Evolutionary conservation across 306 rosid species (phyloP), one percentile per base, ranked within the genome.

Genomic region (Glycine latifolia): DNA sequence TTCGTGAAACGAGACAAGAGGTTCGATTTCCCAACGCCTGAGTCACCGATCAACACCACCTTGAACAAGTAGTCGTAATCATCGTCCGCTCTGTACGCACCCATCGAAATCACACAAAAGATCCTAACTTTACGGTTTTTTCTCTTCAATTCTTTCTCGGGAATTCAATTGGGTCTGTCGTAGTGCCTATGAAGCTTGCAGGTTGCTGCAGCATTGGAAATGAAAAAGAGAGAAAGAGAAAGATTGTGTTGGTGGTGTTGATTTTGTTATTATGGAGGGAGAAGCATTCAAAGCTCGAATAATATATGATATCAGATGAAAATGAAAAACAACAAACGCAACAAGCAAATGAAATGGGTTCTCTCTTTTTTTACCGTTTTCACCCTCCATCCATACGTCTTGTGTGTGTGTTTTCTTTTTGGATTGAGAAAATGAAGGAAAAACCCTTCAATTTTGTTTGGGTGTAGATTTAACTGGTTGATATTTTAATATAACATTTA

Each of bases 21-120:
- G 59, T 92, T 92, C 41, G 97, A 90, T 69, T 92, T 92, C 2
- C 97, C 97, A 3, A 92, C 97, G 72, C 97, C 97, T 6, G 97
- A 92, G 77, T 92, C 97, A n/a, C 97, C 97, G 41, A 92, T 92
- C 78, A 92, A 85, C 33, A 92, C 97, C 69, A 92, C 91, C 90
- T 92, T 92, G 90, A 92, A 92, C 66, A 92, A 79, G 81, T 89
- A 91, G 33, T 92, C 97, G 71, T 91, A 92, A 52, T 92, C 97
- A 10, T 92, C 97, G 7, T 92, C 97, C 43, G 92, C 91, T 79
- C 92, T 91, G 75, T 92, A 92, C 39, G 89, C 91, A 58, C 94
- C 92, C 97, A 92, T 3, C 9, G 31, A 26, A 26, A 26, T 26
- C 31, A 26, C 31, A 26, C 5, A 5, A 49, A 53, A 61, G 75